phyloP scores from a whole-genome alignment of 176 grass and related monocot species.

The Thalia dealbata region DNA sequence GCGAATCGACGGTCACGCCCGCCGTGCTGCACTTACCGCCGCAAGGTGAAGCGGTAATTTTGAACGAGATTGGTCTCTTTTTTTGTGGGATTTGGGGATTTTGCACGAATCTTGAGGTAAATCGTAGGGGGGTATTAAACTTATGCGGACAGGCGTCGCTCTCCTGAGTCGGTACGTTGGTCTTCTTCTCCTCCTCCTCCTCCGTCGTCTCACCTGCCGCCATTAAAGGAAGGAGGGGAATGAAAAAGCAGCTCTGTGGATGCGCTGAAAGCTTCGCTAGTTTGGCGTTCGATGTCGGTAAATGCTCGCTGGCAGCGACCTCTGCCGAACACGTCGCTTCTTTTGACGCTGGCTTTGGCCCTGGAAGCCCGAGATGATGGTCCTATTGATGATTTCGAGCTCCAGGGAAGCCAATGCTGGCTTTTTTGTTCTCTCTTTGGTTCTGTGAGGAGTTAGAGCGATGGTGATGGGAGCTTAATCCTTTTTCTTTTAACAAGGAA shows the following conservation, averaged over 20 bases:
- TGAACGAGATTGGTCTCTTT: too few relatives aligned
- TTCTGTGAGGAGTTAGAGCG: background rate
- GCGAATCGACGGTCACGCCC: too few relatives aligned
- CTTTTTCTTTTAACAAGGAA: background rate
- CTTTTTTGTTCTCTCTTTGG: background rate
- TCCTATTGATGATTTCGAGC: background rate
- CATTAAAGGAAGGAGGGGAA: slow-evolving; percentile 2
- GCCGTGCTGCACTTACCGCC: too few relatives aligned
- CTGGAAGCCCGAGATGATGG: background rate
- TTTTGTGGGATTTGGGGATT: too few relatives aligned
- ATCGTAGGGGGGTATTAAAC: background rate
- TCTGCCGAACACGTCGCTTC: background rate
- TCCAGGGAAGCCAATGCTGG: background rate
- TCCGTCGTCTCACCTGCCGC: slow-evolving; percentile 6
- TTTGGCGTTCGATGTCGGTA: background rate
- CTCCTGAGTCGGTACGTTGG: background rate
- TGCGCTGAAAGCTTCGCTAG: background rate
- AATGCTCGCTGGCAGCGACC: background rate
- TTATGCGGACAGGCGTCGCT: too few relatives aligned
- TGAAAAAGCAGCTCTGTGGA: background rate
- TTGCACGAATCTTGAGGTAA: background rate
- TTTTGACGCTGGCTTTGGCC: background rate
- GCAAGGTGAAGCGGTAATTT: too few relatives aligned
- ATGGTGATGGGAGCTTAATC: background rate
- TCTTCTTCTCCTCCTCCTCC: too few relatives aligned